Conservation (phyloP, 1,284 basidiomycete genomes). For the Cryptococcus sp. region DNA sequence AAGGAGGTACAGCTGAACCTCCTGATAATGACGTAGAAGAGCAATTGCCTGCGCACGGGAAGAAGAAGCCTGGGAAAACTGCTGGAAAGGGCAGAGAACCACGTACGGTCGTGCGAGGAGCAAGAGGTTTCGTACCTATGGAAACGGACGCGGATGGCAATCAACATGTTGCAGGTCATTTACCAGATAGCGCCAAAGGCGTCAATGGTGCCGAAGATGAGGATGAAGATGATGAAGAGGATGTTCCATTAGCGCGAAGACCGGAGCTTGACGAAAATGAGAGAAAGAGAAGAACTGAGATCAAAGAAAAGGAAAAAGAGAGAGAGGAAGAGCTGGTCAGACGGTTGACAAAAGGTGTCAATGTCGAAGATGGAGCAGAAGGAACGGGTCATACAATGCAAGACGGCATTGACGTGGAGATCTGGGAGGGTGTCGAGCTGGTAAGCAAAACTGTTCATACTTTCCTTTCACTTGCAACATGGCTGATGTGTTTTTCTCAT, state of each 20-base stretch:
- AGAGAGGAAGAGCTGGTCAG: slow-evolving; percentile 61
- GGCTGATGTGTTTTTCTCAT: background rate
- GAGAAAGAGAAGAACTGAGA: slow-evolving; percentile 17
- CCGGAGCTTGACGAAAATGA: background rate
- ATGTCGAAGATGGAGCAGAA: slow-evolving; percentile 61
- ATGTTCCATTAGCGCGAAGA: background rate
- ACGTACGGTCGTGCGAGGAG: slow-evolving; percentile 18
- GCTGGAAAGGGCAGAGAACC: slow-evolving; percentile 14
- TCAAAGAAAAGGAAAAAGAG: slow-evolving; percentile 22
- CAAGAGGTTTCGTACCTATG: slow-evolving; percentile 21
- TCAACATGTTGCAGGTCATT: slow-evolving; percentile 19
- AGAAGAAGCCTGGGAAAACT: slow-evolving; percentile 27
- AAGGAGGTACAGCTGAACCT: slow-evolving; percentile 4
- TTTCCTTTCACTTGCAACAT: background rate
- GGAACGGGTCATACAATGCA: slow-evolving; percentile 4
- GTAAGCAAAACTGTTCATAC: slow-evolving; percentile 15
- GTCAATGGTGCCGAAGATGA: slow-evolving; percentile 1
- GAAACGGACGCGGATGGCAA: slow-evolving; percentile 24
- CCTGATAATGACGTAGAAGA: slow-evolving; percentile 8
- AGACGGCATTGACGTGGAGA: slow-evolving; percentile 35
- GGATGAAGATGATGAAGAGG: slow-evolving; percentile 4
- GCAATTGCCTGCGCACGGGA: slow-evolving; percentile 11
- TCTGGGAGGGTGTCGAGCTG: slow-evolving; percentile 49
- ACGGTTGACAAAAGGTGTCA: slow-evolving; percentile 74
- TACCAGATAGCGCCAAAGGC: slow-evolving; percentile 8